Base-by-base conservation (phyloP, 495 filamentous ascomycete genomes). In the Aspergillus sparsus region DNA sequence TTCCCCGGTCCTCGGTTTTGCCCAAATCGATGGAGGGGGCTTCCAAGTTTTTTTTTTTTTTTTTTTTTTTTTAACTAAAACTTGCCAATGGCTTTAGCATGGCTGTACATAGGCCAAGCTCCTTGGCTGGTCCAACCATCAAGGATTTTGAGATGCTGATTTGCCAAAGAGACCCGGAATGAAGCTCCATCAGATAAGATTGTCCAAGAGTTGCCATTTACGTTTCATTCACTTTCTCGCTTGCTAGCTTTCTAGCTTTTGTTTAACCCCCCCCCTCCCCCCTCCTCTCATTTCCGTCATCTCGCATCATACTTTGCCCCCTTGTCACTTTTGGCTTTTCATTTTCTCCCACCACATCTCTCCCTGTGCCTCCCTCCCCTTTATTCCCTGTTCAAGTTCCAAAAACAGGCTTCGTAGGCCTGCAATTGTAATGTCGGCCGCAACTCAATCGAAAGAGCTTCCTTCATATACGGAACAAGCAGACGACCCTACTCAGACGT, bases 171-270 rank as follows among this genome's bases (percentile, higher is more conserved):
- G 18, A 16, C 44, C 44, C 7, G 2, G 42, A 46, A n/a, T 8
- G 42, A 4, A 8, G 7, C 18, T 47, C 15, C 44, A 47, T 47
- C 44, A 47, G 44, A 47, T 47, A 47, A 47, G 44, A 47, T 47
- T 15, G 44, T 47, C 44, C 18, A 18, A 47, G 6, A 18, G 27
- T 42, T 27, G 21, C 21, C 21, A 1, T 27, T 27, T 27, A 1
- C 1, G 21, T 27, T 27, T 1, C 21, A 27, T 27, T 27, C 3
- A 27, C 21, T 27, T 27, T 27, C 21, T 27, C 21, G 21, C 21
- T 3, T 27, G 21, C 21, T 27, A 27, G 21, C 3, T 27, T 27
- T 27, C 21, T 27, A 3, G 6, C 8, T 41, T 4, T 11, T 41
- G n/a, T 41, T 41, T 8, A 41, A 41, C 9, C 37, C 37, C 37